Conservation (phyloP, 306 rosid genomes). For the Rosa persica region DNA sequence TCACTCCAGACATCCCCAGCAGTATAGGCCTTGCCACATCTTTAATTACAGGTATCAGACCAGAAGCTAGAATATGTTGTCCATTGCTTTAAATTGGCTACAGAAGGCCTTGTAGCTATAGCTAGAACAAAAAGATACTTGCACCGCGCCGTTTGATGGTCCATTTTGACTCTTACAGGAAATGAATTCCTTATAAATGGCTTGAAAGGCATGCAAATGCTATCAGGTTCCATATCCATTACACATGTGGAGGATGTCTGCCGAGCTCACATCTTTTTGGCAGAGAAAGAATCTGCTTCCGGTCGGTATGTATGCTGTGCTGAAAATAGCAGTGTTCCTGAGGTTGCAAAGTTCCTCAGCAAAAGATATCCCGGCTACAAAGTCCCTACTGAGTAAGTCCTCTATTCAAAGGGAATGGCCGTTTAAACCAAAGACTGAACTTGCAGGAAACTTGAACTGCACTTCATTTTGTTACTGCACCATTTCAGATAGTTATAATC, state of each 20-base stretch:
- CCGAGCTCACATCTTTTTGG: slow-evolving; percentile 69
- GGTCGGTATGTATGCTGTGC: slow-evolving; percentile 71
- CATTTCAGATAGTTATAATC: background rate
- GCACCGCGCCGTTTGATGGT: background rate
- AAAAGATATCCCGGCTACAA: slow-evolving; percentile 57
- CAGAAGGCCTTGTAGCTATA: background rate
- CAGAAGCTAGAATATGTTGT: background rate
- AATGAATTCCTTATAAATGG: slow-evolving; percentile 56
- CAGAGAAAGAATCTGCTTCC: slow-evolving; percentile 78
- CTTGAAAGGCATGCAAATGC: slow-evolving; percentile 66
- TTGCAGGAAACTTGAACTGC: slow-evolving; percentile 1
- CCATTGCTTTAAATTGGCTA: background rate
- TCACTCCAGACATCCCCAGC: slow-evolving; percentile 63
- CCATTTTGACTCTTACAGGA: slow-evolving; percentile 40
- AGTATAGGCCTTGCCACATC: slow-evolving; percentile 50
- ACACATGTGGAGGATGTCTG: slow-evolving; percentile 76
- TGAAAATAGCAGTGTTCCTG: slow-evolving; percentile 60
- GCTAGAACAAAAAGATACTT: background rate
- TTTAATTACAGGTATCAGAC: slow-evolving; percentile 56
- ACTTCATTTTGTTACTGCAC: background rate
- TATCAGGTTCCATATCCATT: slow-evolving; percentile 66
- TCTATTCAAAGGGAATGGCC: background rate
- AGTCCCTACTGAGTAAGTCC: slow-evolving; percentile 68
- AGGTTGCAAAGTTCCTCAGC: slow-evolving; percentile 69
- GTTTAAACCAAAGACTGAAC: background rate